phyloP scores from a whole-genome alignment of 345 rosid species.

The Jatropha curcas region DNA sequence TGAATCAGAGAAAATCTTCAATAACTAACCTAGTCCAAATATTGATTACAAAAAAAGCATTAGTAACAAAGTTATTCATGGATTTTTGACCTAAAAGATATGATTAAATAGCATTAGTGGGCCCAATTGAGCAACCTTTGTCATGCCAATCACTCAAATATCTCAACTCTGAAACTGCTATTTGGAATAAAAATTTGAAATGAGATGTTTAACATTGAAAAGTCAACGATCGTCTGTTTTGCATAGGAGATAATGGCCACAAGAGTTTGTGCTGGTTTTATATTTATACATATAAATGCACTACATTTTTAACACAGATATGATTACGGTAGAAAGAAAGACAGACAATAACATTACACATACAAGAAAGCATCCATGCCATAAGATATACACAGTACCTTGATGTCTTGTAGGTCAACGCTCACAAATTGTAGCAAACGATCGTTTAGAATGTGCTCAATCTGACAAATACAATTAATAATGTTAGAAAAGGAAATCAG shows the following conservation, averaged over 20 bases:
- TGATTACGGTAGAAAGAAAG: background rate
- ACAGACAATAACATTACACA: background rate
- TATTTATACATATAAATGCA: background rate
- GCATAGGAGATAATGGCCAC: background rate
- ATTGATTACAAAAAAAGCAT: background rate
- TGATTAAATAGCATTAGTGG: background rate
- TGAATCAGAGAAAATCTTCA: conserved; percentile 1
- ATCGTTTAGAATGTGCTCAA: conserved; percentile 64
- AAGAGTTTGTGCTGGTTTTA: background rate
- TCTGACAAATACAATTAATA: conserved; percentile 39
- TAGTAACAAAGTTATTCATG: background rate
- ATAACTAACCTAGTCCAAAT: background rate
- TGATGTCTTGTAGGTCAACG: conserved; percentile 59
- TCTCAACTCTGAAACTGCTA: background rate
- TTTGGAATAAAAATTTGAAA: background rate
- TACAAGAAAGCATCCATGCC: conserved; percentile 4
- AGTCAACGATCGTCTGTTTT: background rate
- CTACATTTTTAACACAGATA: background rate
- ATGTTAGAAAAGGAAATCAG: conserved; percentile 11
- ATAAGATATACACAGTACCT: conserved; percentile 41
- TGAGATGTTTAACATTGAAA: background rate
- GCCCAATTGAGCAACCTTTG: background rate
- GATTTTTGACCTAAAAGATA: background rate
- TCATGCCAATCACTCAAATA: background rate
- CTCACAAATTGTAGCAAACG: conserved; percentile 52